Base-by-base conservation (phyloP, 495 filamentous ascomycete genomes). In the Trichoderma asperelloides region DNA sequence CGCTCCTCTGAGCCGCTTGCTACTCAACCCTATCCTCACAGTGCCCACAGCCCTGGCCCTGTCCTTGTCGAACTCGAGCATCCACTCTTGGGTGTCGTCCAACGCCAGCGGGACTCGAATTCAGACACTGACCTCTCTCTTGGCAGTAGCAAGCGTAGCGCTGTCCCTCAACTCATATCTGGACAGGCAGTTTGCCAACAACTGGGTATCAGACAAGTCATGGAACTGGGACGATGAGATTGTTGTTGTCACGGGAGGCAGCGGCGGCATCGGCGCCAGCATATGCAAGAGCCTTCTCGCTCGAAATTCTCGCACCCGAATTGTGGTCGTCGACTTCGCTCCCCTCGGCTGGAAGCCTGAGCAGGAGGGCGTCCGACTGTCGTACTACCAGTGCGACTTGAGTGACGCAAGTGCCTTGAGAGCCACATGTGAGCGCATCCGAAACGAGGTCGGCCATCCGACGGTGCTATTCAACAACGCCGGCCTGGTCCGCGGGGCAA, bases 391-490 rank as follows among this genome's bases (percentile, higher is more conserved):
- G n/a, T 45, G 57, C 41, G 63, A 68, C 25, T 7, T 68, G 23
- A 33, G 27, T 33, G 40, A 27, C 43, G 33, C 64, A 57, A 77
- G 86, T 64, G 72, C 74, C 25, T 64, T 75, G 25, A 74, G 80
- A 4, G 85, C 78, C 7, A 74, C 76, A 45, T 60, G 37, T 74
- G 74, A 72, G 67, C 71, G 75, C 2, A 80, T 88, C 67, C 80
- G 81, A 55, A 70, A 70, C 6, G 72, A 78, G 4, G 76, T 81
- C 40, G 85, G 67, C 73, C 81, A 49, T 80, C 84, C 13, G 80
- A 81, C 80, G 0, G 81, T 89, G 15, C 75, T 88, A 55, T 73
- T 88, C 70, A 88, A 88, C 78, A 89, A 89, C 66, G 86, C 86
- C 15, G 85, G 85, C 40, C 77, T 88, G 33, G 79, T 76, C 39